Evolutionary conservation across 2,329 filamentous ascomycete genomes (phyloP).

Genomic region (Phaeosphaeriaceae sp.): DNA sequence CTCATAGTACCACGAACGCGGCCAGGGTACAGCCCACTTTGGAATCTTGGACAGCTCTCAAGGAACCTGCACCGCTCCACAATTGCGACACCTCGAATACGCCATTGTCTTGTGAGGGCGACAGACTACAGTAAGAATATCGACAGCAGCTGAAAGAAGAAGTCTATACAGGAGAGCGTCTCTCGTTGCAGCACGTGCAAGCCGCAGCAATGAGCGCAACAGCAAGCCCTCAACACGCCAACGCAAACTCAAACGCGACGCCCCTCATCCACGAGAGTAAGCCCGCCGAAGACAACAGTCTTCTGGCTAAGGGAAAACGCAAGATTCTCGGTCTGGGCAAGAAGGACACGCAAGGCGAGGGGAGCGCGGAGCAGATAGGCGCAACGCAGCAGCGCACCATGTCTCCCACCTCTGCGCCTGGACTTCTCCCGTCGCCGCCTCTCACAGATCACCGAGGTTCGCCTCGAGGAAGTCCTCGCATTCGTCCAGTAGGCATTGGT

Average conservation of each 20-base stretch:
- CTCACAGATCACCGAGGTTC: slow-evolving; percentile 41
- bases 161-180: neutral
- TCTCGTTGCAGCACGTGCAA: neutral
- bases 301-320: slow-evolving; percentile 45
- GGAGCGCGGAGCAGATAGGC: slow-evolving; percentile 13
- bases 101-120: neutral
- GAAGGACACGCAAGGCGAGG: slow-evolving; percentile 31
- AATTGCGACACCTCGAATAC: slow-evolving; percentile 10
- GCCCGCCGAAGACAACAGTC: slow-evolving; percentile 30
- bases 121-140: neutral
- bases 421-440: slow-evolving; percentile 42
- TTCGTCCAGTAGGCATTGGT: slow-evolving; percentile 38
- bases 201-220: slow-evolving; percentile 14
- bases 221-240: slow-evolving; percentile 13
- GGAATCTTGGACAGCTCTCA: slow-evolving; percentile 6
- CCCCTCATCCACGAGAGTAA: slow-evolving; percentile 27
- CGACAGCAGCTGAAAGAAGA: neutral
- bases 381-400: slow-evolving; percentile 15
- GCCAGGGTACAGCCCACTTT: slow-evolving; percentile 8
- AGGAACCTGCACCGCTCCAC: slow-evolving; percentile 8
- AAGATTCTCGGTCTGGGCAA: slow-evolving; percentile 47
- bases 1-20: slow-evolving; percentile 4
- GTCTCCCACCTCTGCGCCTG: slow-evolving; percentile 27
- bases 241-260: slow-evolving; percentile 22
- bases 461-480: slow-evolving; percentile 46